Evolutionary conservation across 176 grass and related monocot species (phyloP), one percentile per base, ranked within the genome.

Genomic region (Miscanthus lutarioriparius): DNA sequence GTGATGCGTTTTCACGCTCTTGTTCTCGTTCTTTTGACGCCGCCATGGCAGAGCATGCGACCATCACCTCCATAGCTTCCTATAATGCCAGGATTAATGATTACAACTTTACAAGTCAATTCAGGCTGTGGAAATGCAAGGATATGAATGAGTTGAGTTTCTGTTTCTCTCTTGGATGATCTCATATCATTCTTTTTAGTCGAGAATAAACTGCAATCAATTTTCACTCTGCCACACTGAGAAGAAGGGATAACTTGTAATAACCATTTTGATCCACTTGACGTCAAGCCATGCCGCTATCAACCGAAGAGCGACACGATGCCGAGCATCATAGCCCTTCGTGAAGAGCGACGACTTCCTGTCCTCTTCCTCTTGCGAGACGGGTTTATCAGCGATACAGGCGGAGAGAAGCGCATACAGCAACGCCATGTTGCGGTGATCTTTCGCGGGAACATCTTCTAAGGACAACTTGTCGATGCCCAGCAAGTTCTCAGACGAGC

Each of bases 11-110:
- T 86, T 82, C 92, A 61, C 71, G 82, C 54, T 87, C 89, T 75
- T 98, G 87, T 68, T 90, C 86, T 82, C 87, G 84, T 36, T 91
- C 92, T 84, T 98, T 95, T 28, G 87, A 91, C 68, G 91, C 95
- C 48, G 95, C 95, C 95, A 98, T 98, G 77, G 95, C 92, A 75
- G 95, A 95, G 91, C 87, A 95, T 45, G 95, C 95, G 2, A 98
- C 92, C 88, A 95, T 95, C 80, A 98, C 87, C 77, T 98, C 92
- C 2, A 93, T 95, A 26, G 95, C 91, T 89, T 95, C 95, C 95
- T 95, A 80, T 83, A 90, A 62, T 56, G 41, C 7, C 37, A 85
- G 36, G 72, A 68, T 62, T 54, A 2, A 64, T 41, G 56, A 67
- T n/a, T n/a, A n/a, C n/a, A n/a, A n/a, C n/a, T n/a, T 83, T 65